Evolutionary conservation across 345 rosid genomes (phyloP).

Genomic region (Dimocarpus longan): DNA sequence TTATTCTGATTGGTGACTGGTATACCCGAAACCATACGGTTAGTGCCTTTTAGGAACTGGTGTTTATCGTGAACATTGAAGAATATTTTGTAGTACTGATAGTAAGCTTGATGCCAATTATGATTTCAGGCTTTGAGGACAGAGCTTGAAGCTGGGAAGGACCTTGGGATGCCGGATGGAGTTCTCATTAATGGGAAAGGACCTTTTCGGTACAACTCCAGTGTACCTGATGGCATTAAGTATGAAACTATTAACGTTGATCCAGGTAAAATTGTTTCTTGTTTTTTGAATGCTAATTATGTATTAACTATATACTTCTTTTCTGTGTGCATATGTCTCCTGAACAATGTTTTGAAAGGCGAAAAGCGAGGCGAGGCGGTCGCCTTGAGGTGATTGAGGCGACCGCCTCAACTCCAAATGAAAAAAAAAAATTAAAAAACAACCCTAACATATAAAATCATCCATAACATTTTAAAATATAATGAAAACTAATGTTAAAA

Average conservation of each 20-base stretch:
- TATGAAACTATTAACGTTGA: slow-evolving; percentile 67
- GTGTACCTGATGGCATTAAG: slow-evolving; percentile 81
- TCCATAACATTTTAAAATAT: no score
- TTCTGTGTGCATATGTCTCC: neutral
- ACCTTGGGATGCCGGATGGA: slow-evolving; percentile 95
- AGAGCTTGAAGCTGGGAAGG: slow-evolving; percentile 74
- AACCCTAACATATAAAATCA: no score
- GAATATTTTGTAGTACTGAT: neutral
- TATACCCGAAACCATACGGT: slow-evolving; percentile 78
- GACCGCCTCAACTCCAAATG: no score
- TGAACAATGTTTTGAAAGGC: neutral
- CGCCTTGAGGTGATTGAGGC: no score
- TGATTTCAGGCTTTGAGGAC: slow-evolving; percentile 65
- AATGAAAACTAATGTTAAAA: no score
- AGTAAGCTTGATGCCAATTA: slow-evolving; percentile 11
- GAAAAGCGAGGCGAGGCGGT: no score
- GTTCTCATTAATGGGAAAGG: slow-evolving; percentile 97
- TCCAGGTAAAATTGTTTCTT: slow-evolving; percentile 53
- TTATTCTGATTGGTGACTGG: slow-evolving; percentile 84
- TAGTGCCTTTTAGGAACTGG: slow-evolving; percentile 28
- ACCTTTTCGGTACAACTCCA: slow-evolving; percentile 71
- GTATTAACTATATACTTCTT: neutral
- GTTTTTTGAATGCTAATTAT: neutral
- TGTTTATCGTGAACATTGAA: slow-evolving; percentile 2
- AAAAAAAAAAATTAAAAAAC: no score